These are phyloP conservation scores for Rickenella mellea DNA, from an alignment of 768 basidiomycete species.

Conservation along the genomic window DNA sequence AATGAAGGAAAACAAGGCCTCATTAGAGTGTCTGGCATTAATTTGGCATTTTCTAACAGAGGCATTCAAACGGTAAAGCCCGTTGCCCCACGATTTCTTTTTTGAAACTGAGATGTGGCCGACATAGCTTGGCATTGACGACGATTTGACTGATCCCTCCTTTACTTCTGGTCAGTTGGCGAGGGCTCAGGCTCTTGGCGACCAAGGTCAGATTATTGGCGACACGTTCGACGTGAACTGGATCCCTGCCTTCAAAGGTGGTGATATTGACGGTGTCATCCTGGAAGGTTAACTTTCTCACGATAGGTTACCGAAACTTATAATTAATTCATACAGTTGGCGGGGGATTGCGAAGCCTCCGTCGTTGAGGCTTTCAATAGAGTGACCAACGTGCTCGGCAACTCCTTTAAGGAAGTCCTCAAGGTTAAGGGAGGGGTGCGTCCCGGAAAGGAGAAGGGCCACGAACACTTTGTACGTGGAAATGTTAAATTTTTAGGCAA, in stretches of 20 bases:
- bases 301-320: too few species aligned
- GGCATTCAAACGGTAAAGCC: too few species aligned
- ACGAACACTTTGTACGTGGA: conserved; percentile 16
- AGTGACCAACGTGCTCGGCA: conserved; percentile 25
- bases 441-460: conserved; percentile 15
- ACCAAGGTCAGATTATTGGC: conserved; percentile 16
- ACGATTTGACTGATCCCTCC: conserved; percentile 26
- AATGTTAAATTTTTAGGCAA: conserved; percentile 1
- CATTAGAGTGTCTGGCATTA: conserved; percentile 34
- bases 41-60: conserved; percentile 43
- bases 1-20: conserved; percentile 15
- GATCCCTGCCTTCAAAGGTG: conserved; percentile 34
- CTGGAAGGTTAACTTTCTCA: conserved; percentile 39
- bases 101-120: too few species aligned
- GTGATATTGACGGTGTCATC: too few species aligned
- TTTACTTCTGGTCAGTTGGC: conserved; percentile 33
- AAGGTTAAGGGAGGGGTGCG: conserved; percentile 25
- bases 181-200: conserved; percentile 29
- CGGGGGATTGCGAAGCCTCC: conserved; percentile 32
- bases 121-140: conserved; percentile 30
- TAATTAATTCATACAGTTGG: too few species aligned
- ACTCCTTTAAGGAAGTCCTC: conserved; percentile 30
- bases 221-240: conserved; percentile 27
- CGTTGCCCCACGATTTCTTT: too few species aligned
- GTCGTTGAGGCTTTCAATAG: conserved; percentile 15